phyloP scores from a whole-genome alignment of 1,139 yeast genomes.

The Candida smagusa region DNA sequence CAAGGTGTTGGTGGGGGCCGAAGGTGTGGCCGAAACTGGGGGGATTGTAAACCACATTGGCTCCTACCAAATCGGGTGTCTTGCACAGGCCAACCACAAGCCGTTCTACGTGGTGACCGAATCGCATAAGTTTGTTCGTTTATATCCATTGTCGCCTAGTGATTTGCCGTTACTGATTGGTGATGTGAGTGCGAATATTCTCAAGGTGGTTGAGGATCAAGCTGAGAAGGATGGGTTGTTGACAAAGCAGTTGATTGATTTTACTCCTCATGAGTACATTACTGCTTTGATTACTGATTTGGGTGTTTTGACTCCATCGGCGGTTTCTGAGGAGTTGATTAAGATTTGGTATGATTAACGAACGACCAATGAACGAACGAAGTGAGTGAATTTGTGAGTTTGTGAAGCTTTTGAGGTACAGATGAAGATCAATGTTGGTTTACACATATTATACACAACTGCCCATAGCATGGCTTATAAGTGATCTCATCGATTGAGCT shows the following conservation, averaged over 20 bases:
- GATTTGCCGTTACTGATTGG: conserved; percentile 72
- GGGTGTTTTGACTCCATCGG: conserved; percentile 95
- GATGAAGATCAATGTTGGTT: no score
- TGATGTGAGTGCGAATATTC: background rate
- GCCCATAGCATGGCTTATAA: no score
- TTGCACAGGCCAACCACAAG: conserved; percentile 86
- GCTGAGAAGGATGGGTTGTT: conserved; percentile 25
- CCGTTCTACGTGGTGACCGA: conserved; percentile 96
- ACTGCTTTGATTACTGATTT: conserved; percentile 95
- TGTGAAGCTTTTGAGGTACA: no score
- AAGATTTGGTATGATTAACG: conserved; percentile 91
- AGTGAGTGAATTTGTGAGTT: no score
- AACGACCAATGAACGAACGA: no score
- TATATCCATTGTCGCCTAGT: conserved; percentile 91
- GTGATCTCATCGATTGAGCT: no score
- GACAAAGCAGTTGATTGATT: conserved; percentile 61
- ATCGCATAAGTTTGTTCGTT: conserved; percentile 91
- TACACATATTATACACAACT: no score
- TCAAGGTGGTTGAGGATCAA: conserved; percentile 6
- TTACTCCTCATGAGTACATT: conserved; percentile 92
- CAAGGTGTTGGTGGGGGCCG: conserved; percentile 95
- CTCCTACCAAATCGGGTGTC: conserved; percentile 88
- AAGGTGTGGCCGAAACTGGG: conserved; percentile 98
- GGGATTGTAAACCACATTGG: conserved; percentile 97
- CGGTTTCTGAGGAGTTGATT: conserved; percentile 95